Conservation (phyloP, 2,329 filamentous ascomycete genomes). For the Fonsecaea pedrosoi region DNA sequence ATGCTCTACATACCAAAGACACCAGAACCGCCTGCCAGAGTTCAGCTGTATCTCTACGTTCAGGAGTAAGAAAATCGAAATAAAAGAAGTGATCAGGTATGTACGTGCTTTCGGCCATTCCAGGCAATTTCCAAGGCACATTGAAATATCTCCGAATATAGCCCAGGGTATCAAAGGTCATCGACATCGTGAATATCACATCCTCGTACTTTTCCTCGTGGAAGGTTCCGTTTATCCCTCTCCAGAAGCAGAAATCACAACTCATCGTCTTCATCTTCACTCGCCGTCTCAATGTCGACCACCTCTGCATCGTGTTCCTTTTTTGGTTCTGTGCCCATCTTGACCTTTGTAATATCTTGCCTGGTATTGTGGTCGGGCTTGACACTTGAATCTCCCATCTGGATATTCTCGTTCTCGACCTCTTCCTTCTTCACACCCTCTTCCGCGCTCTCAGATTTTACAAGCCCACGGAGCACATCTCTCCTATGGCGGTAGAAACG, state of each 20-base stretch:
- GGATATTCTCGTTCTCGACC: slow-evolving; percentile 11
- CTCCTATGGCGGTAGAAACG: slow-evolving; percentile 76
- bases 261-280: slow-evolving; percentile 33
- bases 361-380: background rate
- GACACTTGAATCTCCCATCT: background rate
- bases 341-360: background rate
- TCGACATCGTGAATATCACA: slow-evolving; percentile 3
- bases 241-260: slow-evolving; percentile 15
- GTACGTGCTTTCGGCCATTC: background rate
- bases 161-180: background rate
- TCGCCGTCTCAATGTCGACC: slow-evolving; percentile 18
- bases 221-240: background rate
- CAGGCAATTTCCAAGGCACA: background rate
- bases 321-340: background rate
- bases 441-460: slow-evolving; percentile 11
- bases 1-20: too few species aligned
- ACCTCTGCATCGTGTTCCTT: background rate
- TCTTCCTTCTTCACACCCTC: slow-evolving; percentile 19
- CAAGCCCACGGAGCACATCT: slow-evolving; percentile 51
- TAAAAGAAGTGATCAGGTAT: background rate
- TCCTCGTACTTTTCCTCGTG: background rate
- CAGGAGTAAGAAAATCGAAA: background rate
- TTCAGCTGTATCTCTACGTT: background rate
- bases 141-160: background rate
- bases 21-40: too few species aligned